Conservation (phyloP, 805 yeast species). For the Ogataea haglerorum region DNA sequence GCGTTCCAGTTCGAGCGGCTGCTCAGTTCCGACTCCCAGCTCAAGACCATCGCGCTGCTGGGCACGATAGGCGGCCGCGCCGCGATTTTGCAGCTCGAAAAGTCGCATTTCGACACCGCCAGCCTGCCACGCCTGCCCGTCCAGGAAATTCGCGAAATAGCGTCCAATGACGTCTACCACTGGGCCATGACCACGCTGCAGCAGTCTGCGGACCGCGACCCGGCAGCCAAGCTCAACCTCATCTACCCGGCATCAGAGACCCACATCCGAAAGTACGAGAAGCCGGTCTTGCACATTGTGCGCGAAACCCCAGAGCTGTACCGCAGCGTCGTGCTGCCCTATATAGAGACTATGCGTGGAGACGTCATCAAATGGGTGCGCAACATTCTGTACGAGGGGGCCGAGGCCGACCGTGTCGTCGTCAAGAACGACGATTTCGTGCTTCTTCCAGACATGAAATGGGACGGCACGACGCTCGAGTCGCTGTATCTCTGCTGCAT, state of each 20-base stretch:
- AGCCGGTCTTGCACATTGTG: conserved; percentile 57
- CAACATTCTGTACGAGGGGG: conserved; percentile 76
- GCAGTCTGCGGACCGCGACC: conserved; percentile 44
- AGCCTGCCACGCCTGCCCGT: conserved; percentile 20
- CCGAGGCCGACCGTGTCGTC: conserved; percentile 80
- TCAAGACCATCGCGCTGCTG: conserved; percentile 61
- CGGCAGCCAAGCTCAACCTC: conserved; percentile 69
- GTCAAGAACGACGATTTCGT: conserved; percentile 67
- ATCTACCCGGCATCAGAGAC: conserved; percentile 87
- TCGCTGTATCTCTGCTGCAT: conserved; percentile 76
- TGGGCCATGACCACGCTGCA: conserved; percentile 66
- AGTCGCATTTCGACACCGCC: conserved; percentile 55
- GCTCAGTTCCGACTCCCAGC: conserved; percentile 59
- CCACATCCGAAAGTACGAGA: conserved; percentile 75
- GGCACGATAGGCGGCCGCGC: conserved; percentile 59
- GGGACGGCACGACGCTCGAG: conserved; percentile 76
- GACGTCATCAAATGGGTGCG: conserved; percentile 85
- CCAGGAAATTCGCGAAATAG: conserved; percentile 36
- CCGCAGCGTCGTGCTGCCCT: conserved; percentile 59
- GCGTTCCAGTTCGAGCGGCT: conserved; percentile 45
- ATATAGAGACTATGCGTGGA: conserved; percentile 71
- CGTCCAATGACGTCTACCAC: conserved; percentile 77
- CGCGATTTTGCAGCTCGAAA: conserved; percentile 74
- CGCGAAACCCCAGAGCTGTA: conserved; percentile 82
- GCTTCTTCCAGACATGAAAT: conserved; percentile 90